phyloP scores from a whole-genome alignment of 352 stramenopile species.

The Globisporangium nagaii region DNA sequence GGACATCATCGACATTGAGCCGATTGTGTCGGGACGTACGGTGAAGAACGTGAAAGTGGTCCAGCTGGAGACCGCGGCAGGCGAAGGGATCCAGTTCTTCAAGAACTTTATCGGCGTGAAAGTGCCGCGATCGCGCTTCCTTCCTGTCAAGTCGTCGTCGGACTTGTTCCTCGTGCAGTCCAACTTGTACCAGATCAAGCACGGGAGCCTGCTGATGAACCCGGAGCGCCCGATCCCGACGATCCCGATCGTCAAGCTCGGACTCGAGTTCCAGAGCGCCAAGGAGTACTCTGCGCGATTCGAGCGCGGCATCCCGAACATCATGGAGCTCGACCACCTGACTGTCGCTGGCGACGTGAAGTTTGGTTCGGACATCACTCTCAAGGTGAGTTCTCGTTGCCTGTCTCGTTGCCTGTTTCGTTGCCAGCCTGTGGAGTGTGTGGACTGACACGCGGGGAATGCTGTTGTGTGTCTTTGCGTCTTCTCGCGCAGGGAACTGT shows the following conservation, averaged over 20 bases:
- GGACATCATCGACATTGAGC: conserved; percentile 98
- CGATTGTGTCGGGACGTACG: conserved; percentile 89
- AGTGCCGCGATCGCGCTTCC: conserved; percentile 95
- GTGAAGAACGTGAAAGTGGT: conserved; percentile 94
- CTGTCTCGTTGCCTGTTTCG: background rate
- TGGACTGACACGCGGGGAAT: background rate
- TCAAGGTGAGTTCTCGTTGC: conserved; percentile 62
- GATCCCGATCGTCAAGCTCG: conserved; percentile 92
- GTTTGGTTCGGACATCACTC: conserved; percentile 89
- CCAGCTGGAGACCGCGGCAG: conserved; percentile 95
- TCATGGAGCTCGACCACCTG: conserved; percentile 91
- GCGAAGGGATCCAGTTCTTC: conserved; percentile 98
- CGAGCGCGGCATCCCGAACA: conserved; percentile 88
- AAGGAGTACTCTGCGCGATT: conserved; percentile 88
- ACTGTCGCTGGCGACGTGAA: conserved; percentile 91
- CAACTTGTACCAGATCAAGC: conserved; percentile 92
- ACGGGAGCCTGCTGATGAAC: conserved; percentile 89
- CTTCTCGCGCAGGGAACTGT: conserved; percentile 87
- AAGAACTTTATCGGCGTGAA: conserved; percentile 95
- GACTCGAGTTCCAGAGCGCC: conserved; percentile 86
- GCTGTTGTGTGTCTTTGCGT: background rate
- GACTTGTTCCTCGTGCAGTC: conserved; percentile 95
- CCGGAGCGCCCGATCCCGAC: conserved; percentile 67
- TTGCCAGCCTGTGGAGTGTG: too few relatives aligned
- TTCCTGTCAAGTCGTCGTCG: conserved; percentile 99